Evolutionary conservation across 805 yeast genomes (phyloP), one percentile per base, ranked within the genome.

Genomic region (Scheffersomyces lignosus): DNA sequence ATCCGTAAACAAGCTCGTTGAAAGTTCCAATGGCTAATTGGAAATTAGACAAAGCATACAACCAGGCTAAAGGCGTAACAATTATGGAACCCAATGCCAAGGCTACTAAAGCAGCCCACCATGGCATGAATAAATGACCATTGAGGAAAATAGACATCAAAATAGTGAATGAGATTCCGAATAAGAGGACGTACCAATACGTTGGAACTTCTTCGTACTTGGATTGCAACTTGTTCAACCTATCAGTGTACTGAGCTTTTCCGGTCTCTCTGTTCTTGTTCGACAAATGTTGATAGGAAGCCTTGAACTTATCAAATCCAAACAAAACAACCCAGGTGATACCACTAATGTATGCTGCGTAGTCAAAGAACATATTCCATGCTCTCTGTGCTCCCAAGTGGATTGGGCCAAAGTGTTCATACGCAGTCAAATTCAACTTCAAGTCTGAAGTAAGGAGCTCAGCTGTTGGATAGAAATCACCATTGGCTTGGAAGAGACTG

Each of bases 201-300:
- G 36, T 35, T 1, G 78, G 79, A 17, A 73, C 69, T 25, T 62
- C 68, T 12, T 48, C 53, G 39, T 72, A 70, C 0, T 45, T 47
- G 2, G 69, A 45, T 40, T 70, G 71, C 27, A 65, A 46, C 37
- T 62, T 64, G 46, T 70, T 73, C 20, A 74, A 55, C 40, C 75
- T 56, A 43, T 73, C 80, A 9, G 62, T 50, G 41, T 58, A 62
- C 15, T 46, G 54, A 23, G 28, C 36, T 25, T 47, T 48, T 23
- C 49, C 40, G n/a, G 47, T 22, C 25, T 18, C 34, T 15, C 34
- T 34, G 20, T 34, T 34, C 7, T 5, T 20, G 20, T 36, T 34
- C 29, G 30, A 34, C 18, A 15, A 24, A 18, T 27, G 31, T 15
- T 38, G 33, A 16, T 24, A 38, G 15, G 46, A 39, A 7, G 29